Base-by-base conservation (phyloP, 2,329 filamentous ascomycete genomes). In the Zopfia rhizophila region DNA sequence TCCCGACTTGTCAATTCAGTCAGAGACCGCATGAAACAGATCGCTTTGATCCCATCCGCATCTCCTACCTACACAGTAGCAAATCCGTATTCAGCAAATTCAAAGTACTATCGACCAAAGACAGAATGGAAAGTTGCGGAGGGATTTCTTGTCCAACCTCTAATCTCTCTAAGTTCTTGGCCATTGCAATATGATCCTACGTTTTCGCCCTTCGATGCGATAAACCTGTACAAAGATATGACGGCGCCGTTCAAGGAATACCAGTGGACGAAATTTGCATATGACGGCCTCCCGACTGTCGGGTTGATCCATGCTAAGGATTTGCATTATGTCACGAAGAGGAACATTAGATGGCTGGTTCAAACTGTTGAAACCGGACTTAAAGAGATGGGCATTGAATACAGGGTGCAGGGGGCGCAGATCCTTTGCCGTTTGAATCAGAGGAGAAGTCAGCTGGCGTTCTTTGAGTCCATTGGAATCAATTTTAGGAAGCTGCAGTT, bases 161-260 rank as follows among this genome's bases (percentile, higher is more conserved):
- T 64, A 4, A 45, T 63, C 18, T 56, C 60, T 5, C 31, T 49
- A 6, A 55, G 39, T 16, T 41, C 45, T 22, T 67, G 64, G 64
- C 64, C 64, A 8, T 22, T 65, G 12, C 53, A 50, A 7, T 68
- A 55, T 52, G 63, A 68, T 30, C 48, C 61, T 11, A 56, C 56
- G 2, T 68, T 66, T 36, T 55, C 30, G 6, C 55, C 58, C 1
- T 25, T 39, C 19, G 57, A 60, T 8, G 38, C 55, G 8, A 53
- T 60, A 10, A 56, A 52, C n/a, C 36, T 61, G 7, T 41, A 58
- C 10, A 47, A 48, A 10, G 42, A 53, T 14, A 58, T 63, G 46
- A 19, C 33, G 3, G 24, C 21, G 11, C 25, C 32, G 12, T 31
- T 18, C 14, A n/a, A 17, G 27, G 12, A n/a, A 16, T 51, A n/a